Evolutionary conservation across 306 rosid species (phyloP).

Genomic region (Vigna angularis): DNA sequence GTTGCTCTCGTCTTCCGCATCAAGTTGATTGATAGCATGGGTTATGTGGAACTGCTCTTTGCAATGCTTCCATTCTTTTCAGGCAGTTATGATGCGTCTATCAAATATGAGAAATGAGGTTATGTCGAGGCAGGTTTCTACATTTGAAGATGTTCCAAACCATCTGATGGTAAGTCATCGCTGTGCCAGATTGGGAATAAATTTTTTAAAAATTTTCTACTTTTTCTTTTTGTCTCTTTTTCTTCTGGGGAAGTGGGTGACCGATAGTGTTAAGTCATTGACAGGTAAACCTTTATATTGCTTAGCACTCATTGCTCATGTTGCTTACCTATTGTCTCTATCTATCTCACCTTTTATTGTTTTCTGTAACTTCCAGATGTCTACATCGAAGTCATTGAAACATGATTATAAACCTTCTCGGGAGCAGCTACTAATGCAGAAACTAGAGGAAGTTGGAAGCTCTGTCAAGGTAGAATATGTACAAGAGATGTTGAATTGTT

Average conservation of each 20-base stretch:
- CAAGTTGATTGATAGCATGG: neutral
- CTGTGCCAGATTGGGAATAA: neutral
- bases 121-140: slow-evolving; percentile 62
- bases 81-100: slow-evolving; percentile 85
- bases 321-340: neutral
- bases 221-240: neutral
- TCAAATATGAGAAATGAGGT: slow-evolving; percentile 72
- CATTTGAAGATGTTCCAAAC: slow-evolving; percentile 58
- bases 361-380: slow-evolving; percentile 51
- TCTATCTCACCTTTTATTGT: neutral
- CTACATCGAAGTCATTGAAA: slow-evolving; percentile 71
- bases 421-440: slow-evolving; percentile 74
- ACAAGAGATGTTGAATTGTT: slow-evolving; percentile 21
- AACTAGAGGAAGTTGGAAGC: slow-evolving; percentile 92
- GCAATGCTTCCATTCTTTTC: slow-evolving; percentile 47
- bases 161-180: slow-evolving; percentile 60
- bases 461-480: slow-evolving; percentile 74
- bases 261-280: slow-evolving; percentile 8
- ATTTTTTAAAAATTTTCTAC: neutral
- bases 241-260: neutral
- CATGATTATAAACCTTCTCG: slow-evolving; percentile 59
- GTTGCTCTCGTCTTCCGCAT: slow-evolving; percentile 20
- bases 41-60: slow-evolving; percentile 28
- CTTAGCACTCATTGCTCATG: slow-evolving; percentile 18
- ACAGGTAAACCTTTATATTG: slow-evolving; percentile 20